Conservation (phyloP, 495 filamentous ascomycete species). For the Daldinia vernicosa region DNA sequence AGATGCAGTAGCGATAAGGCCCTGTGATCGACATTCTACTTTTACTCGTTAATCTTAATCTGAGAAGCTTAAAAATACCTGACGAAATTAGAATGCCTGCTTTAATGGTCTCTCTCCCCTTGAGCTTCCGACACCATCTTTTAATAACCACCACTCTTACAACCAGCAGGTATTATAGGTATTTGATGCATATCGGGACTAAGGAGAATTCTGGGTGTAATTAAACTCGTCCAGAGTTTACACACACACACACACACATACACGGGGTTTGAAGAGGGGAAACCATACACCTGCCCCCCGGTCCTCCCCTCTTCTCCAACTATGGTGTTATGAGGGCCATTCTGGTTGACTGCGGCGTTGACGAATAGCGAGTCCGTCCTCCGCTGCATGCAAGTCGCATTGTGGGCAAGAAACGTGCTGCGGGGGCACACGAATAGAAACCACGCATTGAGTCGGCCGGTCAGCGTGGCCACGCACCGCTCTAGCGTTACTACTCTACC, state of each 20-base stretch:
- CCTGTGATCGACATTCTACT: conserved; percentile 24
- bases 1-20: conserved; percentile 27
- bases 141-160: too few relatives aligned
- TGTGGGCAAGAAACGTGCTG: conserved; percentile 38
- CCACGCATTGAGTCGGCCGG: conserved; percentile 26
- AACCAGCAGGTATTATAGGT: background rate
- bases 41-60: conserved; percentile 35
- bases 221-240: conserved; percentile 29
- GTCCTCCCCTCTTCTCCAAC: conserved; percentile 6
- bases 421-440: conserved; percentile 41
- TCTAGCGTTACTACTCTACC: conserved; percentile 10
- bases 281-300: background rate
- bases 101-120: background rate
- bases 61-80: conserved; percentile 22
- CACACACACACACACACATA: background rate
- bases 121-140: conserved; percentile 16
- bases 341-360: conserved; percentile 33
- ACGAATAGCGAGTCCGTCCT: conserved; percentile 31
- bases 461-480: conserved; percentile 37
- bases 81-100: conserved; percentile 18
- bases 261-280: conserved; percentile 15
- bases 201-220: conserved; percentile 27
- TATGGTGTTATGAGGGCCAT: conserved; percentile 21
- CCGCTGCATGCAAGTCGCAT: conserved; percentile 36
- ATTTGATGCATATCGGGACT: conserved; percentile 23